Evolutionary conservation across 345 rosid species (phyloP), one percentile per base, ranked within the genome.

Genomic region (Syzygium jambos): DNA sequence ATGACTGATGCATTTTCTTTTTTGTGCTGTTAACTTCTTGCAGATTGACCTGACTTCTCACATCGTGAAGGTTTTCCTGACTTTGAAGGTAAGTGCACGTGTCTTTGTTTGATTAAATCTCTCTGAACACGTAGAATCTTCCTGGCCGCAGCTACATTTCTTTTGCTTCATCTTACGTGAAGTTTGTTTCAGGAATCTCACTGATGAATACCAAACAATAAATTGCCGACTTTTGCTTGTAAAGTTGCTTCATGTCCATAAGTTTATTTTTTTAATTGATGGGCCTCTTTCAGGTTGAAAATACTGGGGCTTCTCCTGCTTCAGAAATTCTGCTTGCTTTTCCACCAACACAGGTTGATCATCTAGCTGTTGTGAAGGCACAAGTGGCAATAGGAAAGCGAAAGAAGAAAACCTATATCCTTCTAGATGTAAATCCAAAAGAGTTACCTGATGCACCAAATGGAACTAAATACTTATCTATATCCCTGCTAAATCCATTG

Each of bases 11-110:
- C 65, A n/a, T 49, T 84, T 29, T 91, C 52, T 41, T n/a, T 43
- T 63, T 73, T 16, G 80, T n/a, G 77, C 65, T 34, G 73, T 22
- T 4, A 29, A 34, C 61, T 86, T 84, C 52, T 25, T 89, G 93
- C 98, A 98, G 99, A 96, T 98, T 89, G 99, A 98, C 93, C 90
- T 96, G 92, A 92, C 91, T 89, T 93, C 98, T 2, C 99, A 98
- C 85, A 95, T 98, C 88, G 93, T 96, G 63, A 96, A 92, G 90
- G 94, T 94, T 88, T 98, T 91, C 93, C 91, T 96, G 92, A 98
- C 97, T 88, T 85, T 98, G 88, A 96, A 96, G 99, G 99, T 96
- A 95, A 80, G 34, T 51, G 56, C 56, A 11, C 5, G 3, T 43
- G 68, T 51, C 56, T 21, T 73, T 80, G 63, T 73, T 73, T 73